Evolutionary conservation across 169 alveolate genomes (phyloP), one percentile per base, ranked within the genome.

Genomic region (Plasmodium cynomolgi): DNA sequence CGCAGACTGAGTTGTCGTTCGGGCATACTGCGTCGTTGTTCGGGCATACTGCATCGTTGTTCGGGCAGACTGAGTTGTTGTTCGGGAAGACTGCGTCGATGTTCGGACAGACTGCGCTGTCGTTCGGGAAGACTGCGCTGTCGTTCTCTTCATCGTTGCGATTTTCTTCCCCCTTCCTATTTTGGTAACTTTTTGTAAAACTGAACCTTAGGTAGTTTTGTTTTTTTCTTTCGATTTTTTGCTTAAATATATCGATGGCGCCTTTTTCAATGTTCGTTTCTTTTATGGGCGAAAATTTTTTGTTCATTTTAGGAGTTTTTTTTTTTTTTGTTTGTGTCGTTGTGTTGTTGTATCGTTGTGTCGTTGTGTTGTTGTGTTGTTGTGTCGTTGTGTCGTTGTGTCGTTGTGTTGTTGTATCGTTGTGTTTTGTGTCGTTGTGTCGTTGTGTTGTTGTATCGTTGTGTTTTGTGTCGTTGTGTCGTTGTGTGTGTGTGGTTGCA

Each of bases 161-260:
- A 26, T 77, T 58, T 58, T 39, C 93, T 0, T 77, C 73, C 34
- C 62, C 8, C 26, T 86, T 86, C 68, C 34, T 77, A 50, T 54
- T 86, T 6, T 86, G 47, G 71, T 77, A 33, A 77, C 72, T 37
- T 20, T 79, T 74, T 77, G 86, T 39, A 39, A 86, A 75, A 86
- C 58, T 74, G 31, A 86, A 86, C 47, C 88, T 41, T 79, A 77
- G 41, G 72, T 86, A 86, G 62, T 77, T 85, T 34, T 86, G 85
- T 37, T 86, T 86, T 58, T 86, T 86, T 79, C 50, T 33, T 86
- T 86, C 86, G 31, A 86, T 33, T 86, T 86, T 86, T 56, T 77
- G 80, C 71, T 86, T 86, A 86, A 86, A 77, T 86, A 58, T 81
- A 20, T 86, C 81, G 17, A 86, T 58, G 17, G 81, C 86, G 47